phyloP scores from a whole-genome alignment of 306 rosid species.

The Casuarina equisetifolia region DNA sequence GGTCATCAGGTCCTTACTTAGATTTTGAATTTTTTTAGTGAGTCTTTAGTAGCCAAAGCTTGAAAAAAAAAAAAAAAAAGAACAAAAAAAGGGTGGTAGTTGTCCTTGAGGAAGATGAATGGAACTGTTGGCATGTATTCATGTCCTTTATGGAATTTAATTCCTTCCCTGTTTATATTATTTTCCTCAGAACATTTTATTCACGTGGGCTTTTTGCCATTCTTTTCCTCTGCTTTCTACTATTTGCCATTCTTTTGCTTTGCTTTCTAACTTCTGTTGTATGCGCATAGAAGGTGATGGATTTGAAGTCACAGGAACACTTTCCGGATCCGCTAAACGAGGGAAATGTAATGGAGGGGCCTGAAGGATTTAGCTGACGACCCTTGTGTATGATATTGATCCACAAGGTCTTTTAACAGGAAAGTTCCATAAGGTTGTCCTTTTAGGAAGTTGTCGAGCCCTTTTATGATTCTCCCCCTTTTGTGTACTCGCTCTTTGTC shows the following conservation, averaged over 20 bases:
- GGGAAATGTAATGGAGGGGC: slow-evolving; percentile 3
- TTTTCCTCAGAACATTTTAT: neutral
- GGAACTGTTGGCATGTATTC: slow-evolving; percentile 28
- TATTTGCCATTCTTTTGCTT: neutral
- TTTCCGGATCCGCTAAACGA: neutral
- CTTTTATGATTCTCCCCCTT: slow-evolving; percentile 33
- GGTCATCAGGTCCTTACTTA: slow-evolving; percentile 54
- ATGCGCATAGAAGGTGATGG: neutral
- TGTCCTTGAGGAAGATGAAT: slow-evolving; percentile 12
- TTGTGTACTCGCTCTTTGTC: slow-evolving; percentile 22
- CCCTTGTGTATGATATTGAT: neutral
- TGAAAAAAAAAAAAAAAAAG: neutral
- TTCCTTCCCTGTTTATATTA: slow-evolving; percentile 8
- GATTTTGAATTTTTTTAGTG: slow-evolving; percentile 61
- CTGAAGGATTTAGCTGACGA: slow-evolving; percentile 1
- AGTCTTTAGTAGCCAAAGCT: slow-evolving; percentile 5
- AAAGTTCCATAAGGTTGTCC: slow-evolving; percentile 1
- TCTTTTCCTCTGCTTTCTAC: neutral
- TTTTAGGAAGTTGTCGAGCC: slow-evolving; percentile 5
- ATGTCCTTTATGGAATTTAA: slow-evolving; percentile 29
- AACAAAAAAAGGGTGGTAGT: slow-evolving; percentile 3
- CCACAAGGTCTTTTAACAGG: neutral
- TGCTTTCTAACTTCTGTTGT: neutral
- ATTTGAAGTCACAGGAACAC: neutral
- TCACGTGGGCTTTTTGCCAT: neutral